Evolutionary conservation across 352 stramenopile genomes (phyloP), one percentile per base, ranked within the genome.

Genomic region (Phytophthora pisi): DNA sequence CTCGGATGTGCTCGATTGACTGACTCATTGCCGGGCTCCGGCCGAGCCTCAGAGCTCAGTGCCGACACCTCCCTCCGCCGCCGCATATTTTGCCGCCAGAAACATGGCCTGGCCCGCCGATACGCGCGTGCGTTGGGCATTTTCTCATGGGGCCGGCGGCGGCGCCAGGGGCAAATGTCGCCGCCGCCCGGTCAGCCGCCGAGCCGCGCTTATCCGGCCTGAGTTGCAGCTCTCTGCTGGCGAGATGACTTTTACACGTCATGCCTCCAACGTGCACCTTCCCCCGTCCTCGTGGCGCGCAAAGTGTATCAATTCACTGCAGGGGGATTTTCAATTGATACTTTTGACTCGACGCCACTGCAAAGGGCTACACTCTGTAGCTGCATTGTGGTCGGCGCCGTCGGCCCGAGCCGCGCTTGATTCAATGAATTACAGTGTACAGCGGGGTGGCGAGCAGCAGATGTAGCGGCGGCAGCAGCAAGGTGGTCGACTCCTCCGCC

Each of bases 71-170:
- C 20, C 20, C 20, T 20, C 20, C 20, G 20, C 16, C 16, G 2
- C 13, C 24, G 8, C 20, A 34, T n/a, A 9, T 2, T 15, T 36
- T 38, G 40, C 31, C 43, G 46, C 49, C 47, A 58, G 58, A 65
- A 53, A 51, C 34, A 59, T 65, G 34, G 23, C 15, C 31, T 45
- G 42, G 23, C 34, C 51, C 42, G 18, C 47, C 52, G 52, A 63
- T 54, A 47, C 31, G 30, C 42, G 42, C 20, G 18, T 30, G 43
- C 45, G 28, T 50, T 7, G 23, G 2, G 45, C 54, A 51, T 69
- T 69, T 69, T 69, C 62, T 69, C 62, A 65, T 61, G 51, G 36
- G 30, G 51, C 38, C 38, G 38, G 10, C 47, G 58, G 47, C n/a
- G n/a, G n/a, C 57, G 30, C 30, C 20, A 55, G 8, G 13, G 2